Evolutionary conservation across 331 rosid genomes (phyloP).

Genomic region (Prunus yedoensis): DNA sequence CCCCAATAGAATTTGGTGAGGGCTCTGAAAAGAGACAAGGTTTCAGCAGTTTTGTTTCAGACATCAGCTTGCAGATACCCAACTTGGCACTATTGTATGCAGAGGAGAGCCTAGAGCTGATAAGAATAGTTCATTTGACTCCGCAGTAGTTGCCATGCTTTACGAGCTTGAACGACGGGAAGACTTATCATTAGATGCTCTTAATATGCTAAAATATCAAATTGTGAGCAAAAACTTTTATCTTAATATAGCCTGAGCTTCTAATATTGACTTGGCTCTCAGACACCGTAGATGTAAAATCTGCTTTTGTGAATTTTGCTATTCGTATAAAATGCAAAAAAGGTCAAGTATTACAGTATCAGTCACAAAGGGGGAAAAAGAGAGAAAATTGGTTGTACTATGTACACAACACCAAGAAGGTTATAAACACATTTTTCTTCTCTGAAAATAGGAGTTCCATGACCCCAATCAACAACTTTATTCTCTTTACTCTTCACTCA

Average conservation of each 20-base stretch:
- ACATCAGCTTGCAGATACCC: constrained; percentile 59
- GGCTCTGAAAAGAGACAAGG: constrained; percentile 45
- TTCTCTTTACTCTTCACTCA: constrained; percentile 2
- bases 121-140: constrained; percentile 76
- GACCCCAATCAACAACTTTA: constrained; percentile 10
- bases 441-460: background rate
- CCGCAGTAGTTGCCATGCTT: constrained; percentile 62
- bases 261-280: no score
- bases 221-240: no score
- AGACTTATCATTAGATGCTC: constrained; percentile 41
- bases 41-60: constrained; percentile 56
- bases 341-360: constrained; percentile 5
- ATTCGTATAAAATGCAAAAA: background rate
- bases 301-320: background rate
- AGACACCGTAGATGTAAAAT: background rate
- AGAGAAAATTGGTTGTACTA: background rate
- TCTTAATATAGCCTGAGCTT: no score
- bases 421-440: background rate
- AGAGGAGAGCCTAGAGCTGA: constrained; percentile 69
- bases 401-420: background rate
- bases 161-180: constrained; percentile 54
- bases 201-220: background rate
- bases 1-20: constrained; percentile 45
- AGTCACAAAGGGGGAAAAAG: background rate
- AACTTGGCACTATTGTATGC: constrained; percentile 47